Base-by-base conservation (phyloP, 2,329 filamentous ascomycete genomes). In the Fusarium cicatricum region DNA sequence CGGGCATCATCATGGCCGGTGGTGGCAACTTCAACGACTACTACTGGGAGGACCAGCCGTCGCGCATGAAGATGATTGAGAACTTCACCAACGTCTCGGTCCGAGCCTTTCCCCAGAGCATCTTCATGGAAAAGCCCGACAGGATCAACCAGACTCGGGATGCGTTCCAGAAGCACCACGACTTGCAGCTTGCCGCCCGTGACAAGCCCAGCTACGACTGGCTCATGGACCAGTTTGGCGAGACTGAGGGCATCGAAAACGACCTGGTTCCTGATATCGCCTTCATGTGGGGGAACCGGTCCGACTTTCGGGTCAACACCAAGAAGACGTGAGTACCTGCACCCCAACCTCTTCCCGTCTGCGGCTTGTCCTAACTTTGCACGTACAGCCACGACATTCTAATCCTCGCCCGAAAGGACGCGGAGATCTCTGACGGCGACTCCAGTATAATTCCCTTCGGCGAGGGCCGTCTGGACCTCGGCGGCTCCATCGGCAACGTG, bases 21-120 rank as follows among this genome's bases (percentile, higher is more conserved):
- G 66, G 66, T 4, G 66, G 66, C 23, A 68, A 68, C 57, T 68
- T 68, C 19, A 68, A 68, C 55, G 66, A 68, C 44, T 68, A 68
- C 55, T 68, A 68, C 53, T 68, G 66, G 66, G 66, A 68, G 48
- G 66, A 68, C 49, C 65, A 68, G 55, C 66, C 66, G 55, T 68
- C 65, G 12, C 66, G 66, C 42, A 68, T 68, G 66, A 67, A 69
- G 61, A 67, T 69, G 66, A 69, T 69, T 21, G 32, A 49, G 26
- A 65, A 59, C 46, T 69, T 66, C 37, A 48, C 52, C 17, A 58
- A 67, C 41, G 29, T 60, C 15, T 61, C 66, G 7, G 49, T 69
- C 26, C 64, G 66, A 31, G 66, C 66, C 12, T 69, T 68, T 42
- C 66, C 66, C 10, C 66, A 68, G 57, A 67, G 64, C 40, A 60